Percentiles rank a stretch among this genome's conserved stretches.
These are phyloP conservation scores for Lodderomyces beijingensis DNA, from an alignment of 1,139 yeast genomes.

Conservation along the genomic window DNA sequence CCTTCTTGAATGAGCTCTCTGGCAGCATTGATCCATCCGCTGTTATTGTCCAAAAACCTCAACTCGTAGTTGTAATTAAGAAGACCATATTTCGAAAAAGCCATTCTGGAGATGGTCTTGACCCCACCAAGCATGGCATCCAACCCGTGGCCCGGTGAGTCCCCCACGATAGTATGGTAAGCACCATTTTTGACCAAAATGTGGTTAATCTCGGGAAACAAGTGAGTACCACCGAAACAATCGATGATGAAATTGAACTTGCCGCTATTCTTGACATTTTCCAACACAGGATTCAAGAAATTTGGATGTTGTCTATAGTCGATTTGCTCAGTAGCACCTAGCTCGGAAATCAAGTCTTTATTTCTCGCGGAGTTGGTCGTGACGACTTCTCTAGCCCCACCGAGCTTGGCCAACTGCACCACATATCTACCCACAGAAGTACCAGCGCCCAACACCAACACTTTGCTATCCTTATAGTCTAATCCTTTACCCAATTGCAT, in stretches of 20 bases:
- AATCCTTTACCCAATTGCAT: slow-evolving; percentile 30
- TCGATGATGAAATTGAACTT: slow-evolving; percentile 30
- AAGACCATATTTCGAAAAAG: slow-evolving; percentile 11
- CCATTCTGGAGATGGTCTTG: slow-evolving; percentile 4
- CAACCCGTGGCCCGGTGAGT: slow-evolving; percentile 8
- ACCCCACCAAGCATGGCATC: slow-evolving; percentile 3
- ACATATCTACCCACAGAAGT: slow-evolving; percentile 66
- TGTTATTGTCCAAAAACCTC: slow-evolving; percentile 5
- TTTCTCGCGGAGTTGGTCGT: slow-evolving; percentile 34
- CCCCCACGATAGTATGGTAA: slow-evolving; percentile 50
- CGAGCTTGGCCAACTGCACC: slow-evolving; percentile 53
- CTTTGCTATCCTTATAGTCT: slow-evolving; percentile 17
- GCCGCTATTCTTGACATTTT: slow-evolving; percentile 18
- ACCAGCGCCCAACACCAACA: slow-evolving; percentile 69
- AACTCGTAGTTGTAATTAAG: slow-evolving; percentile 12
- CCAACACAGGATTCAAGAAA: slow-evolving; percentile 21
- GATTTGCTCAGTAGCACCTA: slow-evolving; percentile 52
- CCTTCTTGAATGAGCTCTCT: slow-evolving; percentile 34
- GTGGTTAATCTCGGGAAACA: slow-evolving; percentile 19
- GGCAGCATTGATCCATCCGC: slow-evolving; percentile 7
- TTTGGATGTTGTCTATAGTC: slow-evolving; percentile 40
- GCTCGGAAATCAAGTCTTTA: slow-evolving; percentile 32
- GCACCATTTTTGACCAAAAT: slow-evolving; percentile 37
- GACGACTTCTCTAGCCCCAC: slow-evolving; percentile 43
- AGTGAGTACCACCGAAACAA: slow-evolving; percentile 25